Base-by-base conservation (phyloP, 352 stramenopile genomes). In the Phytophthora melonis region DNA sequence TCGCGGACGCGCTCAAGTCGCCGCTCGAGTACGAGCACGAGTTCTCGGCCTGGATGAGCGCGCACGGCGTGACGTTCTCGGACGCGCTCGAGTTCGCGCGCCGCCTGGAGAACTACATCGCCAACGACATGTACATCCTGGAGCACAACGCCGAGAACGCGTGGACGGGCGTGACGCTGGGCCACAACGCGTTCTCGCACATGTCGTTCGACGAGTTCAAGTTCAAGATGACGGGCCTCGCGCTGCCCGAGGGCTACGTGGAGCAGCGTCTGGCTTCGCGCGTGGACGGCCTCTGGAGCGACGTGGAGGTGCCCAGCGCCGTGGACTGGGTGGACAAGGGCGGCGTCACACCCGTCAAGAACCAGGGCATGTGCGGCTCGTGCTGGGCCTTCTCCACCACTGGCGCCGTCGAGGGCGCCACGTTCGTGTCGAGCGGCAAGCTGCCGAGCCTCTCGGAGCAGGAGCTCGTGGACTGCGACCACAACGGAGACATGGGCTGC, bases 361-460 rank as follows among this genome's bases (percentile, higher is more conserved):
- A 98, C 65, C 97, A 99, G 80, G 93, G 92, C 14, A 89, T 91
- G 66, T 99, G 97, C 71, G 97, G 97, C 23, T 98, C 97, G 41
- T 99, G 97, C 85, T 99, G 97, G 97, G 95, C 97, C 10, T 98
- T 99, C 68, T 98, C 97, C 6, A 96, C 98, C 5, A 99, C 98
- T 7, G 98, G 98, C 25, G 92, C 97, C 1, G 96, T 99, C 50
- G 98, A 99, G 84, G 98, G 97, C n/a, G 97, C 95, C 16, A 85
- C 98, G 59, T 99, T 96, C 62, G 88, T 99, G 21, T 82, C 97
- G 18, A 98, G 79, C 50, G 92, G 93, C 39, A 91, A 96, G 67
- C 89, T 99, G 2, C 65, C 93, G 4, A 92, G 81, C 53, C 82
- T 99, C 23, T 99, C 95, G 43, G 98, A 99, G 81, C 98, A 99